phyloP scores from a whole-genome alignment of 164 flowering plant species.

The Liriodendron chinense region DNA sequence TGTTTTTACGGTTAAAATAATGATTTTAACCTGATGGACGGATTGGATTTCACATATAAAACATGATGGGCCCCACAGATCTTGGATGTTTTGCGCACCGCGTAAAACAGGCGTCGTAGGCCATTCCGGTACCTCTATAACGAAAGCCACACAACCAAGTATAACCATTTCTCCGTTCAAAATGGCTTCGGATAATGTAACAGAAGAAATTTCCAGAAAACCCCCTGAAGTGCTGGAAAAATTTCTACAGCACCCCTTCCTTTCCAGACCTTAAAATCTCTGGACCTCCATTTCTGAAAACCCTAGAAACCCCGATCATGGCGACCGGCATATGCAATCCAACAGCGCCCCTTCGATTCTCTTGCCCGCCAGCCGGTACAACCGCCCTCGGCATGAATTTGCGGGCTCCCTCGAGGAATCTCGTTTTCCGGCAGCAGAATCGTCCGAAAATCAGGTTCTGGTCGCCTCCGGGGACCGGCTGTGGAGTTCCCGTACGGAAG shows the following conservation, averaged over 20 bases:
- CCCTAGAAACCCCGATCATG: constrained; percentile 11
- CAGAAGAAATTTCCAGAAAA: neutral
- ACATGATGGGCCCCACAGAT: no score
- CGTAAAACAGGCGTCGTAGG: no score
- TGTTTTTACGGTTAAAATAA: no score
- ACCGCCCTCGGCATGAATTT: neutral
- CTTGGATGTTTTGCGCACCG: no score
- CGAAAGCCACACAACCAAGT: neutral
- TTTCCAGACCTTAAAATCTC: neutral
- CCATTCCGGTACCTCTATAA: no score
- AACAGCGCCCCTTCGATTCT: constrained; percentile 8
- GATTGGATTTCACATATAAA: no score
- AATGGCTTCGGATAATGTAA: neutral
- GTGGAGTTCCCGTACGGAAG: neutral
- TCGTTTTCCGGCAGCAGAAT: neutral
- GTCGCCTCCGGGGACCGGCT: neutral
- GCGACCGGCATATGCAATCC: constrained; percentile 14
- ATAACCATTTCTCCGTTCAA: neutral
- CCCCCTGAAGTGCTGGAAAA: neutral
- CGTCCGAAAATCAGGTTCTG: neutral
- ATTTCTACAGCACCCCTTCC: neutral
- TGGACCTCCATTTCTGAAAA: neutral
- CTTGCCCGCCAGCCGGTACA: constrained; percentile 3
- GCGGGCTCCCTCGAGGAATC: neutral
- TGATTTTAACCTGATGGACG: no score